Percentiles rank a stretch among this genome's conserved stretches.
These are phyloP conservation scores for Paramarasmius palmivorus DNA, from an alignment of 1,284 basidiomycete species.

Conservation along the genomic window DNA sequence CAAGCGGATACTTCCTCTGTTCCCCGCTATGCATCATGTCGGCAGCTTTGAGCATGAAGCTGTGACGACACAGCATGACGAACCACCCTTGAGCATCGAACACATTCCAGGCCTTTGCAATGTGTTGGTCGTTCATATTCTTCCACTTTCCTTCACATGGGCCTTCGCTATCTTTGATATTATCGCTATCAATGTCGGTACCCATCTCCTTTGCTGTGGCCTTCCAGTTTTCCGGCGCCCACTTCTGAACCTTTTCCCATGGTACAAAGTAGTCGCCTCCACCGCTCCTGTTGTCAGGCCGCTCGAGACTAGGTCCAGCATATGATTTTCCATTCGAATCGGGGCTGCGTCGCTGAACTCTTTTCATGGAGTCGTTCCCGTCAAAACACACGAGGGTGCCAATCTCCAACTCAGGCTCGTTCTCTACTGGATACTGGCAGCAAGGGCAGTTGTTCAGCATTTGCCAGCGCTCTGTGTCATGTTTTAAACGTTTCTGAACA, in stretches of 20 bases:
- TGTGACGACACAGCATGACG: too few relatives aligned
- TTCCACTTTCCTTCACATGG: too few relatives aligned
- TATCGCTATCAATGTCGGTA: too few relatives aligned
- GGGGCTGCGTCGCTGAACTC: slow-evolving; percentile 6
- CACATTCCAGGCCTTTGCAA: too few relatives aligned
- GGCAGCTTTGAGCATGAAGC: too few relatives aligned
- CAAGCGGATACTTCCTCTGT: too few relatives aligned
- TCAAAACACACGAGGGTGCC: slow-evolving; percentile 27
- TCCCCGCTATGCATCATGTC: too few relatives aligned
- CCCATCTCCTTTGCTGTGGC: too few relatives aligned
- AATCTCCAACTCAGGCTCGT: slow-evolving; percentile 22
- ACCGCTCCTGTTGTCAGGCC: slow-evolving; percentile 15
- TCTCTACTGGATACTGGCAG: slow-evolving; percentile 26
- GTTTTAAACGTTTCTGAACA: slow-evolving; percentile 21
- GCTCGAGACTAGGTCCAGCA: slow-evolving; percentile 4
- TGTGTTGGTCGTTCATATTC: too few relatives aligned
- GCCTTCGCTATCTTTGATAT: too few relatives aligned
- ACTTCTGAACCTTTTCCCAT: slow-evolving; percentile 19
- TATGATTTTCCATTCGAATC: background rate
- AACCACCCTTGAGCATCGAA: too few relatives aligned
- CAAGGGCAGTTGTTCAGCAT: slow-evolving; percentile 27
- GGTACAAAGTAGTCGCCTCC: slow-evolving; percentile 21
- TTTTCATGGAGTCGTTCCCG: slow-evolving; percentile 34
- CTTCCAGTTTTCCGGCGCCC: too few relatives aligned
- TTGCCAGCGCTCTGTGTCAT: slow-evolving; percentile 25